A percentile compares a stretch with the other conserved stretches of the same genome.
Evolutionary conservation across 116 monocot genomes (phyloP).

Genomic region (Thalassia testudinum): DNA sequence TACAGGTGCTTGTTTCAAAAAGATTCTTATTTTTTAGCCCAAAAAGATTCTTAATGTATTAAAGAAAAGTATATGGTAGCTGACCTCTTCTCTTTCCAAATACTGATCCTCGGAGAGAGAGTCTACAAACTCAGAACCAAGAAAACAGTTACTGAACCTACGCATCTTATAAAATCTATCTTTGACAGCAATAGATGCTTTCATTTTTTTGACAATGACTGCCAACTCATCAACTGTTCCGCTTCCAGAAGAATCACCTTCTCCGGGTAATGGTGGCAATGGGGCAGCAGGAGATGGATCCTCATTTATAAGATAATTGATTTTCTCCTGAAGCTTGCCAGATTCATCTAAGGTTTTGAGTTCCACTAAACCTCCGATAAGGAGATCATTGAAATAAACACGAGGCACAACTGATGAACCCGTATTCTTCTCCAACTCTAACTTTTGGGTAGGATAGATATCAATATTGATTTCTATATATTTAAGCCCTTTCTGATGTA

Average conservation of each 20-base stretch:
- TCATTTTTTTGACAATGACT: slow-evolving; percentile 65
- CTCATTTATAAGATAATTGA: slow-evolving; percentile 39
- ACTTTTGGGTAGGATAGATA: slow-evolving; percentile 65
- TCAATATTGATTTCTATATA: too few relatives aligned
- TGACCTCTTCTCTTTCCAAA: slow-evolving; percentile 81
- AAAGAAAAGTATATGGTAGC: too few relatives aligned
- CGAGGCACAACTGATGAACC: slow-evolving; percentile 51
- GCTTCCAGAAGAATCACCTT: slow-evolving; percentile 69
- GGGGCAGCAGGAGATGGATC: slow-evolving; percentile 60
- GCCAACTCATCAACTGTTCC: slow-evolving; percentile 83
- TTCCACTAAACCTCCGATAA: slow-evolving; percentile 64
- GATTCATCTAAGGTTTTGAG: slow-evolving; percentile 50
- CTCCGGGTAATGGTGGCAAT: slow-evolving; percentile 74
- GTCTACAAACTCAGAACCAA: slow-evolving; percentile 84
- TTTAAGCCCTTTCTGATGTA: slow-evolving; percentile 51
- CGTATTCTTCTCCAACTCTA: slow-evolving; percentile 70
- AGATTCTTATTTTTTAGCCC: too few relatives aligned
- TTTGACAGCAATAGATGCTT: slow-evolving; percentile 53
- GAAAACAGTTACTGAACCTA: slow-evolving; percentile 76
- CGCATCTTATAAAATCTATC: too few relatives aligned
- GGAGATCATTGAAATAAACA: slow-evolving; percentile 54
- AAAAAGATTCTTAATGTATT: too few relatives aligned
- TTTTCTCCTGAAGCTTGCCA: slow-evolving; percentile 49
- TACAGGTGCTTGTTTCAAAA: too few relatives aligned
- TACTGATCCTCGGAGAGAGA: slow-evolving; percentile 79